These are phyloP conservation scores for Phytophthora vignae DNA, from an alignment of 352 stramenopile species.

Conservation along the genomic window DNA sequence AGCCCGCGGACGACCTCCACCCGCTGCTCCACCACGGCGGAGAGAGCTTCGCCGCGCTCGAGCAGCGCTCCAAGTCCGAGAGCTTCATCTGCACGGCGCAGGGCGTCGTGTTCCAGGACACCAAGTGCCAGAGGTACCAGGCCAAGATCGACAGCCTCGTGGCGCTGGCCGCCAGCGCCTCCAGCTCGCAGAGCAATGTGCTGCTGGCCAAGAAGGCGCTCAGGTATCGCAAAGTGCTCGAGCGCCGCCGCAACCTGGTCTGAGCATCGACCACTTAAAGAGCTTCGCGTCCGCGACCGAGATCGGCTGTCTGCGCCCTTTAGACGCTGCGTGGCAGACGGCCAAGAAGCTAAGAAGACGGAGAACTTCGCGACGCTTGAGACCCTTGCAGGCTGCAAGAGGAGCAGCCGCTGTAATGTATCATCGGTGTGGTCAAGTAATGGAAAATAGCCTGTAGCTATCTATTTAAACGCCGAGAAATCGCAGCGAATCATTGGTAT, in stretches of 20 bases:
- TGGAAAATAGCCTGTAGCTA: constrained; percentile 26
- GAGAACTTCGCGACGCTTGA: background rate
- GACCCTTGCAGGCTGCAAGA: background rate
- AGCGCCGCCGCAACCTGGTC: constrained; percentile 16
- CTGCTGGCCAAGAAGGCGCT: constrained; percentile 47
- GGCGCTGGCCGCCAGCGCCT: constrained; percentile 23
- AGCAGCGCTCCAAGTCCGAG: constrained; percentile 42
- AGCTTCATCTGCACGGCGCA: constrained; percentile 44
- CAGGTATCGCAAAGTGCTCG: constrained; percentile 43
- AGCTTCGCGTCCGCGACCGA: background rate
- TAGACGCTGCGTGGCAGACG: constrained; percentile 12
- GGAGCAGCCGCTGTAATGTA: background rate
- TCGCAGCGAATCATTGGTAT: background rate
- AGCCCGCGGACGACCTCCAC: constrained; percentile 13
- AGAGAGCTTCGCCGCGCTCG: constrained; percentile 16
- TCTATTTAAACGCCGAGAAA: constrained; percentile 30
- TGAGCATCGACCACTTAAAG: background rate
- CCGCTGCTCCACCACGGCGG: constrained; percentile 10
- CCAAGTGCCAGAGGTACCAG: constrained; percentile 26
- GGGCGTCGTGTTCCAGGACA: constrained; percentile 40
- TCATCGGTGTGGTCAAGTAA: constrained; percentile 17
- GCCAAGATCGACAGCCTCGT: constrained; percentile 30
- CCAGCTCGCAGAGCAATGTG: constrained; percentile 39
- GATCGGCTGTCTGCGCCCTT: background rate
- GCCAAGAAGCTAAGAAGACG: background rate